A percentile compares a stretch with the other conserved stretches of the same genome.
These are phyloP conservation scores for Paraphoma chrysanthemicola DNA, from an alignment of 2,329 filamentous ascomycete species.

Conservation along the genomic window DNA sequence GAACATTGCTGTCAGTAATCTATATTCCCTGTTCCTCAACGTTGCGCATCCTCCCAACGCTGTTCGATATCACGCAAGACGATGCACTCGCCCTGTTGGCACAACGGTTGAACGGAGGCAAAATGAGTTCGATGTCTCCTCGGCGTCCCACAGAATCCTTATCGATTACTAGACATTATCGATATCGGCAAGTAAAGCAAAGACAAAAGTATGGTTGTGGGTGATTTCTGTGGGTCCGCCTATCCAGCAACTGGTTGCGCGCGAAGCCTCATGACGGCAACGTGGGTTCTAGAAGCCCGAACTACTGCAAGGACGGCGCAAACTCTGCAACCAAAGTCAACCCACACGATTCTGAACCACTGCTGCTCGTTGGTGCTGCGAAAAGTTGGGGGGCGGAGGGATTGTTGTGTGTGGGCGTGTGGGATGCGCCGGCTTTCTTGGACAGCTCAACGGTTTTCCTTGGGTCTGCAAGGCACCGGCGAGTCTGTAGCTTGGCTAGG, in stretches of 20 bases:
- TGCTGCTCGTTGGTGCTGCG: background rate
- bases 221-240: background rate
- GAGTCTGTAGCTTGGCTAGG: background rate
- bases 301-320: conserved; percentile 12
- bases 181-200: conserved; percentile 7
- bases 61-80: no score
- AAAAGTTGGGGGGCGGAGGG: background rate
- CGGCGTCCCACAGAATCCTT: background rate
- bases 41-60: no score
- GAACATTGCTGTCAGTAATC: no score
- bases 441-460: background rate
- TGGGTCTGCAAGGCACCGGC: conserved; percentile 3
- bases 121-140: no score
- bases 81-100: no score
- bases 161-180: conserved; percentile 7
- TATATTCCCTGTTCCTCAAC: no score
- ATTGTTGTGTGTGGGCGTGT: background rate
- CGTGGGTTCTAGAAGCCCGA: conserved; percentile 11
- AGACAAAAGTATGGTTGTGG: background rate
- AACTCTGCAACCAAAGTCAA: background rate
- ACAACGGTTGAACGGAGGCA: background rate
- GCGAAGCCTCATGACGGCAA: conserved; percentile 1
- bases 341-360: no score
- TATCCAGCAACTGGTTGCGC: background rate
- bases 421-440: background rate